Conservation (phyloP, 495 filamentous ascomycete genomes). For the Lasiosphaeris hirsuta region DNA sequence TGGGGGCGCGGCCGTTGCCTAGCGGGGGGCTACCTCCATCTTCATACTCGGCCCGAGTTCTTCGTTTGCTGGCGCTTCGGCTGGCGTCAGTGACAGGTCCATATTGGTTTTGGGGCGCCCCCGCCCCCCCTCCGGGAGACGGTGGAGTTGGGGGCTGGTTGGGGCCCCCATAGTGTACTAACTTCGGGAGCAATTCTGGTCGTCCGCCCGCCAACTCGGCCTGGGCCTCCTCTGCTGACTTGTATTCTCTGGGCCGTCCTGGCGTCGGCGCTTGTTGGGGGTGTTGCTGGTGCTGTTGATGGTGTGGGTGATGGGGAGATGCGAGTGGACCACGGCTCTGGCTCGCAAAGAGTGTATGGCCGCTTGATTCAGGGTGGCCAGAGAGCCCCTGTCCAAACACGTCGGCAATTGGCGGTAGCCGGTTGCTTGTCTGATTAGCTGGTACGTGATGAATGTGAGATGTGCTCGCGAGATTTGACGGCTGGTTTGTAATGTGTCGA, state of each 20-base stretch:
- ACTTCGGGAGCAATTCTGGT: slow-evolving; percentile 84
- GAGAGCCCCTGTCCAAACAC: slow-evolving; percentile 87
- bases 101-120: slow-evolving; percentile 14
- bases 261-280: slow-evolving; percentile 39
- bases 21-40: slow-evolving; percentile 78
- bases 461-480: slow-evolving; percentile 78
- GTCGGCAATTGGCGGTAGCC: slow-evolving; percentile 89
- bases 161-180: slow-evolving; percentile 87
- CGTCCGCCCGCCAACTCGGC: slow-evolving; percentile 84
- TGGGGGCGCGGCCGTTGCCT: slow-evolving; percentile 55
- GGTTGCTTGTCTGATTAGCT: slow-evolving; percentile 84
- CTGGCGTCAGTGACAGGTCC: slow-evolving; percentile 34
- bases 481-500: slow-evolving; percentile 79
- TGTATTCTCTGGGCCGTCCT: slow-evolving; percentile 77
- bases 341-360: slow-evolving; percentile 52
- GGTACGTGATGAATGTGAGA: slow-evolving; percentile 92
- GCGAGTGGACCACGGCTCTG: slow-evolving; percentile 56
- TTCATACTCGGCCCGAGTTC: slow-evolving; percentile 85
- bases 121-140: slow-evolving; percentile 55
- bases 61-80: slow-evolving; percentile 58
- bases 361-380: slow-evolving; percentile 64
- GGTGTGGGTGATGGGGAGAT: slow-evolving; percentile 63
- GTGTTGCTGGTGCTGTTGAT: slow-evolving; percentile 28
- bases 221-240: slow-evolving; percentile 92
- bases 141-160: slow-evolving; percentile 86